Base-by-base conservation (phyloP, 1,139 yeast species). In the Yarrowia galli region DNA sequence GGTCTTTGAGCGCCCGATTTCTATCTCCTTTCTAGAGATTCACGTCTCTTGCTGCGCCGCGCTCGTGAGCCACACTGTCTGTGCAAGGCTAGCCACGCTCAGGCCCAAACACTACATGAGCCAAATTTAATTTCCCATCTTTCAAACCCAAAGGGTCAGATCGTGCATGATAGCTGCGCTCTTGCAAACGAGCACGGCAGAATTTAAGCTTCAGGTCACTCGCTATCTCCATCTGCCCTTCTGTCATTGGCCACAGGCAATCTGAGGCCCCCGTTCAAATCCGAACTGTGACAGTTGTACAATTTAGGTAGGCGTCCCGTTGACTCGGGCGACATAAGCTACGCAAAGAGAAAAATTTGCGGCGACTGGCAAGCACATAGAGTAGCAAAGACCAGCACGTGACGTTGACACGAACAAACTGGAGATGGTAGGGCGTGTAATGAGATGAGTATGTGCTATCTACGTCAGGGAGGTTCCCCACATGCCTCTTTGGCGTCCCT, bases 221-320 rank as follows among this genome's bases (percentile, higher is more conserved):
- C 36, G 22, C 61, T 54, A 54, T 54, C 61, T 54, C 13, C 46
- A 54, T 23, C 61, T 23, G 46, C 46, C 38, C 25, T n/a, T 16
- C 28, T n/a, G 35, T 40, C 61, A 54, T 54, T 54, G 61, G 61
- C 61, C 18, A 40, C n/a, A 40, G 23, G 23, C 36, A 40, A 54
- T 54, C 61, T 23, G 38, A 13, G 18, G 36, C 38, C 46, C 46
- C 61, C 61, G 61, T 54, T 13, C 61, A 23, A 25, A 13, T 48
- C 61, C 61, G 46, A 40, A 40, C 36, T 54, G 61, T 54, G 61
- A 40, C 61, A n/a, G 46, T 15, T 38, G 46, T 40, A 40, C 61
- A 54, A 40, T 54, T 54, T 54, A 40, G 61, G 61, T 54, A 40
- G 36, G 48, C n/a, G 48, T 23, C 46, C 61, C 61, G 61, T 54